These are phyloP conservation scores for Capronia epimyces DNA, from an alignment of 2,329 filamentous ascomycete species.

Conservation along the genomic window DNA sequence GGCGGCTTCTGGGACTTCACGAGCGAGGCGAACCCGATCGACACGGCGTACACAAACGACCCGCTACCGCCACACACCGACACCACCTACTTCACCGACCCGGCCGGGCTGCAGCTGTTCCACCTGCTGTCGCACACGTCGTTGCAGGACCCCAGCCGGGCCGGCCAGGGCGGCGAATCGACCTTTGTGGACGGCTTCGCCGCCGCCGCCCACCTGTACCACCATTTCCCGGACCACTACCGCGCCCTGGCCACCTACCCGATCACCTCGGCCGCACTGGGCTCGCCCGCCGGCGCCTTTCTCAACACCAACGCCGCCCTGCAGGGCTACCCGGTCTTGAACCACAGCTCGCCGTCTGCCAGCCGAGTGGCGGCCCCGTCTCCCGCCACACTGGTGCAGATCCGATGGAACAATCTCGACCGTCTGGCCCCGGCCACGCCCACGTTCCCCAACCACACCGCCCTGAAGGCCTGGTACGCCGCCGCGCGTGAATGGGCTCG, in stretches of 20 bases:
- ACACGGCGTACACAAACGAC: conserved; percentile 86
- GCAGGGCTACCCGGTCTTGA: conserved; percentile 62
- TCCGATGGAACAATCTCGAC: conserved; percentile 94
- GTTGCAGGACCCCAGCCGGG: conserved; percentile 32
- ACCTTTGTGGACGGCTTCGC: conserved; percentile 82
- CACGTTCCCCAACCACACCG: conserved; percentile 43
- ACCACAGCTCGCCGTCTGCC: conserved; percentile 41
- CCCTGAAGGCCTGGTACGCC: conserved; percentile 60
- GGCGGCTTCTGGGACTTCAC: conserved; percentile 85
- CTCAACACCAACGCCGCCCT: conserved; percentile 62
- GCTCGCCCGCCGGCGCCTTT: conserved; percentile 57
- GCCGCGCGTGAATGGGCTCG: conserved; percentile 70
- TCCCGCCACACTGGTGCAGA: conserved; percentile 50
- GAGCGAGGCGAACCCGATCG: conserved; percentile 77
- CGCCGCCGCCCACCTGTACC: conserved; percentile 57
- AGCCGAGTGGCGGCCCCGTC: conserved; percentile 6
- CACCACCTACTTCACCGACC: conserved; percentile 92
- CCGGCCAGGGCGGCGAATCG: conserved; percentile 63
- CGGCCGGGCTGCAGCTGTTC: conserved; percentile 84
- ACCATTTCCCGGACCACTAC: conserved; percentile 54
- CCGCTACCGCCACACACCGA: conserved; percentile 83
- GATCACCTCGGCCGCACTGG: conserved; percentile 76
- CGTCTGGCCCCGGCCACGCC: conserved; percentile 58
- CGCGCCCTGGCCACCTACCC: conserved; percentile 50
- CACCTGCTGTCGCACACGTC: conserved; percentile 76